Evolutionary conservation across 1,284 basidiomycete genomes (phyloP).

Genomic region (Wallemia hederae): DNA sequence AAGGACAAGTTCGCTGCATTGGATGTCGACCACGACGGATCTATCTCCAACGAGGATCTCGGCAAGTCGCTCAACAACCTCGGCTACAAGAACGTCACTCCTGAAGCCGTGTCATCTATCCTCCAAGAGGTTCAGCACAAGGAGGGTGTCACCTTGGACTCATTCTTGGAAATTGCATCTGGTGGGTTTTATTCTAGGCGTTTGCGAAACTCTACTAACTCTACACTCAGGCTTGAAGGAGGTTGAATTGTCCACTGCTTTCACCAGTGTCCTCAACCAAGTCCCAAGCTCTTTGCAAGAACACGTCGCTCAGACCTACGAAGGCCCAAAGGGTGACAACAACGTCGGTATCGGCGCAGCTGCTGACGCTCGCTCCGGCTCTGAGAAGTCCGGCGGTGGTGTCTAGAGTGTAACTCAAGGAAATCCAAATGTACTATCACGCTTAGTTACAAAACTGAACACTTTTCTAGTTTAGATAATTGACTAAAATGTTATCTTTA

Average conservation of each 20-base stretch:
- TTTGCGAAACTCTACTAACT: no score
- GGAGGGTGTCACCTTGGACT: background rate
- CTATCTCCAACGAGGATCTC: slow-evolving; percentile 4
- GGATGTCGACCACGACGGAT: slow-evolving; percentile 8
- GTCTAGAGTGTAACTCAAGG: background rate
- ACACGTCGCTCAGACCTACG: background rate
- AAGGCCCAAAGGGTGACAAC: background rate
- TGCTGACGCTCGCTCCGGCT: background rate
- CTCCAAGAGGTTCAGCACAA: background rate
- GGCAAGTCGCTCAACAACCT: background rate
- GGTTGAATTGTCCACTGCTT: background rate
- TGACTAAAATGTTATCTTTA: background rate
- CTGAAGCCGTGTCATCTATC: background rate
- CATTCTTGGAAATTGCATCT: background rate
- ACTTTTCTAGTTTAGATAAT: background rate
- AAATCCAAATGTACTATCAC: background rate
- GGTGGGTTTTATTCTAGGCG: no score
- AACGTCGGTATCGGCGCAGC: background rate
- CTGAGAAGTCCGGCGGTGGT: background rate
- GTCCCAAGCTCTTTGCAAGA: background rate
- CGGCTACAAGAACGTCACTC: slow-evolving; percentile 2
- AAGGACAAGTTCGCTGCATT: slow-evolving; percentile 5
- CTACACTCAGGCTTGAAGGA: background rate
- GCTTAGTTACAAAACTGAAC: background rate
- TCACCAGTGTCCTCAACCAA: background rate